Conservation (phyloP, 345 rosid species). For the Gossypium thurberi region DNA sequence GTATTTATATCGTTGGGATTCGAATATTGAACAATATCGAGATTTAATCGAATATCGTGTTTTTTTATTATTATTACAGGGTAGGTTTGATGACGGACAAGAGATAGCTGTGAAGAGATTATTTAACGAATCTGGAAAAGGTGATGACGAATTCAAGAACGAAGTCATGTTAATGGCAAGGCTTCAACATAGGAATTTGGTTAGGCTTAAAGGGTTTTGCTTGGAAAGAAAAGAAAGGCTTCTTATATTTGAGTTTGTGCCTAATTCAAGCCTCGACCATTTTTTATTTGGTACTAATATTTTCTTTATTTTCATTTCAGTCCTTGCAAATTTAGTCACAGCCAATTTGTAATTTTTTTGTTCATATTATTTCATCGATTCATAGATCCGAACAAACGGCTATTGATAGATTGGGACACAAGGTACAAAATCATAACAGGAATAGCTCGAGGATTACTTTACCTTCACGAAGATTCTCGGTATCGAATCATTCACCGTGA, state of each 20-base stretch:
- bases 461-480: conserved; percentile 40
- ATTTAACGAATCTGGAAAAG: not conserved
- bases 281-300: conserved; percentile 1
- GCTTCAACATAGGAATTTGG: conserved; percentile 15
- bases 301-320: not conserved
- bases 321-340: not conserved
- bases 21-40: no score
- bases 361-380: not conserved
- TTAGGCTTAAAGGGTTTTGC: conserved; percentile 13
- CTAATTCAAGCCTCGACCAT: conserved; percentile 10
- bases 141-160: conserved; percentile 6
- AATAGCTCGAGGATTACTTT: conserved; percentile 37
- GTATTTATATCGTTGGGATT: no score
- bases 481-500: conserved; percentile 44
- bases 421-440: conserved; percentile 18
- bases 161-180: conserved; percentile 12
- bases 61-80: not conserved
- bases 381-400: conserved; percentile 1
- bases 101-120: conserved; percentile 13
- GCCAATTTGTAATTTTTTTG: not conserved
- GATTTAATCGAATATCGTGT: not conserved
- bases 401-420: conserved; percentile 3
- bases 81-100: not conserved
- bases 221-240: conserved; percentile 14
- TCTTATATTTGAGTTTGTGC: conserved; percentile 10